Conservation (phyloP, 768 basidiomycete genomes). For the Fomitopsis pulvina region DNA sequence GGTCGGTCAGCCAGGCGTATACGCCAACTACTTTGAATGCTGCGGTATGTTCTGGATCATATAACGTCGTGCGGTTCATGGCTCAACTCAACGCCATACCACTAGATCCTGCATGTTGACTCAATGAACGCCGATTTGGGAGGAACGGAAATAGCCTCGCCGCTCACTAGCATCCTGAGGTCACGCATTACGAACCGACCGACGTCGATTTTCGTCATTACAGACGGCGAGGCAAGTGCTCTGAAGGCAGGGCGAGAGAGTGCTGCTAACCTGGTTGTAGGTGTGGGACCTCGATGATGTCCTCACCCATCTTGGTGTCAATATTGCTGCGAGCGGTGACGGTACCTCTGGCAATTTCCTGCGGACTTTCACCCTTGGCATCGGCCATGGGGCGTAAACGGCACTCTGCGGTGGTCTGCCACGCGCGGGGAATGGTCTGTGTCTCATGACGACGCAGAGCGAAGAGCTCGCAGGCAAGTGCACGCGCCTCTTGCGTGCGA, state of each 20-base stretch:
- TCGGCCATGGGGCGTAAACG: slow-evolving; percentile 44
- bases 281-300: slow-evolving; percentile 16
- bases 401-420: slow-evolving; percentile 51
- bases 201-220: slow-evolving; percentile 49
- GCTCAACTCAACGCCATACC: background rate
- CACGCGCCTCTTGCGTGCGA: slow-evolving; percentile 43
- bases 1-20: slow-evolving; percentile 29
- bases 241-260: background rate
- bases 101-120: slow-evolving; percentile 23
- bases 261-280: background rate
- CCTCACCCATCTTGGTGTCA: slow-evolving; percentile 12
- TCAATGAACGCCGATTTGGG: slow-evolving; percentile 37
- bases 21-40: slow-evolving; percentile 1
- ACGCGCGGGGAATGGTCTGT: slow-evolving; percentile 43
- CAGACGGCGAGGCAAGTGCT: slow-evolving; percentile 43
- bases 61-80: background rate
- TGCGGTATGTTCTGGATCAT: background rate
- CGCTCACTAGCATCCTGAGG: slow-evolving; percentile 33
- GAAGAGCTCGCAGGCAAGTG: slow-evolving; percentile 45
- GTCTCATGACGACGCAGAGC: slow-evolving; percentile 36
- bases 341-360: slow-evolving; percentile 27
- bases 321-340: slow-evolving; percentile 23
- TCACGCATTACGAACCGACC: slow-evolving; percentile 30
- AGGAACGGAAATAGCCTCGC: slow-evolving; percentile 44
- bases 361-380: slow-evolving; percentile 54